phyloP scores from a whole-genome alignment of 108 stramenopile species.

The Chaetoceros tenuissimus region DNA sequence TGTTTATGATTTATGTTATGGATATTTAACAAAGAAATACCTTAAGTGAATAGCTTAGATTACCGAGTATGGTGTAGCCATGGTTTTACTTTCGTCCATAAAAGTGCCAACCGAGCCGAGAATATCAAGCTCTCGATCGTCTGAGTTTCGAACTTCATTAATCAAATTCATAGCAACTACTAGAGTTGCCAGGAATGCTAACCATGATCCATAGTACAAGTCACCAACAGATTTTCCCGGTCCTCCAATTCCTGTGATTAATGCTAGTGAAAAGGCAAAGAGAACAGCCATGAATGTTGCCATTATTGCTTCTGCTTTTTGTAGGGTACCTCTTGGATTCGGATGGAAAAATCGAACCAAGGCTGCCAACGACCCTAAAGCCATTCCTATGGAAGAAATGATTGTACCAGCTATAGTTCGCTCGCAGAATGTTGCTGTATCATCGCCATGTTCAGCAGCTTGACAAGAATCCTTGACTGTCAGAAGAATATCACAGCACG shows the following conservation, averaged over 20 bases:
- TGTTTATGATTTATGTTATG: too few relatives aligned
- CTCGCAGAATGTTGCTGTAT: slow-evolving; percentile 26
- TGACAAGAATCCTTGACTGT: slow-evolving; percentile 24
- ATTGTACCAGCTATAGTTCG: slow-evolving; percentile 28
- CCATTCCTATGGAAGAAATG: slow-evolving; percentile 25
- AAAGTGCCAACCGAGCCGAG: too few relatives aligned
- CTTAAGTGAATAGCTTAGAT: too few relatives aligned
- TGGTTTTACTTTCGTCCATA: too few relatives aligned
- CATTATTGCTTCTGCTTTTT: slow-evolving; percentile 7
- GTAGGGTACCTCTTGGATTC: slow-evolving; percentile 1
- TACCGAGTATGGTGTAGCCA: too few relatives aligned
- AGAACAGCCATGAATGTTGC: slow-evolving; percentile 28
- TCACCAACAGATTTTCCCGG: slow-evolving; percentile 47
- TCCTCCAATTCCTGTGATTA: slow-evolving; percentile 44
- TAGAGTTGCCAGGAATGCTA: slow-evolving; percentile 30
- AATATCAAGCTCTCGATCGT: not conserved
- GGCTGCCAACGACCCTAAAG: slow-evolving; percentile 10
- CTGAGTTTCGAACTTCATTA: not conserved
- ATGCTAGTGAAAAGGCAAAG: slow-evolving; percentile 27
- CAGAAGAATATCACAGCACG: slow-evolving; percentile 34
- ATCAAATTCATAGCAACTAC: slow-evolving; percentile 21
- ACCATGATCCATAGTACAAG: slow-evolving; percentile 37
- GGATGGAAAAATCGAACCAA: not conserved
- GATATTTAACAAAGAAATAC: too few relatives aligned
- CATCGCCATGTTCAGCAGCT: slow-evolving; percentile 9